Base-by-base conservation (phyloP, 2,329 filamentous ascomycete genomes). In the Fusarium sulawesiense region DNA sequence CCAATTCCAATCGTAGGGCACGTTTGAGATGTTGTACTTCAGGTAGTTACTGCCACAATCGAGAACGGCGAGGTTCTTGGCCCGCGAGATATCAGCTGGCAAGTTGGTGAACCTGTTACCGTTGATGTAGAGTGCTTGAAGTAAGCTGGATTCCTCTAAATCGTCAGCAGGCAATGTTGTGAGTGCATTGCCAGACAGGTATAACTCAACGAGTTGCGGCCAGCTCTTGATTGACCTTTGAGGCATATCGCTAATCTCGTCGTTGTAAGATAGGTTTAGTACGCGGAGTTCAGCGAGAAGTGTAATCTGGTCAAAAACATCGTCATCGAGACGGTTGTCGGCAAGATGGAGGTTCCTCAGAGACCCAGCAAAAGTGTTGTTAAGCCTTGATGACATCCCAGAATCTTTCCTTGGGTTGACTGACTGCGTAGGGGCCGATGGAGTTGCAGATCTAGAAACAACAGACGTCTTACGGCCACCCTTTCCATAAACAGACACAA, bases 1-100 rank as follows among this genome's bases (percentile, higher is more conserved):
- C 96, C 96, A 99, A 76, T 99, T 99, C 96, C 96, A 99, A 78
- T 99, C 96, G 78, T 99, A 99, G 0, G 95, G 96, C 86, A 97
- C 97, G 76, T 99, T 99, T 30, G 94, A 96, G 49, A 99, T 97
- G 78, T 99, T 99, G 86, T 99, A 99, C 80, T 98, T 99, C 60
- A 99, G 85, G 23, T 89, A 90, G 77, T 99, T 99, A 85, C 93
- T 98, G 65, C 94, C 95, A 68, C 97, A 97, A 80, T 99, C 96
- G 53, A 99, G 85, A 51, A 98, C 92, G 7, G 94, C 91, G 27
- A 99, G 87, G 79, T 96, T 96, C 81, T 94, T 93, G 46, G 97
- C 93, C 79, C 97, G 93, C 66, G 94, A 97, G 50, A 99, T 91
- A 78, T 99, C 96, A 11, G 96, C 96, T 4, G 96, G 96, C 21